Conservation (phyloP, 2,329 filamentous ascomycete genomes). For the Calonectria pauciramosa region DNA sequence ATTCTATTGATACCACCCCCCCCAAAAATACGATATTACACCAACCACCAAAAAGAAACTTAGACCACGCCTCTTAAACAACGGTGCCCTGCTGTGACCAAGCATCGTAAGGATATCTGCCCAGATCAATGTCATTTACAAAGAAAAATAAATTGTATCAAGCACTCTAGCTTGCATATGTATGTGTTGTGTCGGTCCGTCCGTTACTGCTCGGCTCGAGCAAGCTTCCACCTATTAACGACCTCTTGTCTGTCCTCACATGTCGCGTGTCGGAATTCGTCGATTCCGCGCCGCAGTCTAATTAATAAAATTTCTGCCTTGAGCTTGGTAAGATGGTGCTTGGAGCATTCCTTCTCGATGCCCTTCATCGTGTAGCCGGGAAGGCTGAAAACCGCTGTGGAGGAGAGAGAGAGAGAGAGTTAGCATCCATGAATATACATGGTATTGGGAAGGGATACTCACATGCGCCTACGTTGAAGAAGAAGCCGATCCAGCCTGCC, state of each 20-base stretch:
- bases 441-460: neutral
- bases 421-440: neutral
- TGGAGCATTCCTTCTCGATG: constrained; percentile 62
- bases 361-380: constrained; percentile 67
- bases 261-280: constrained; percentile 43
- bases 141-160: neutral
- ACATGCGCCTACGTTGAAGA: constrained; percentile 59
- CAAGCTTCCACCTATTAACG: constrained; percentile 29
- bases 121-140: neutral
- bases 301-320: constrained; percentile 52
- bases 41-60: neutral
- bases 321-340: constrained; percentile 48
- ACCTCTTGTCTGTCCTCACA: constrained; percentile 19
- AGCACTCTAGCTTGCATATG: neutral
- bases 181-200: neutral
- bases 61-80: neutral
- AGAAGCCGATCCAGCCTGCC: constrained; percentile 59
- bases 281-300: constrained; percentile 47
- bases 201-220: neutral
- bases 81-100: neutral
- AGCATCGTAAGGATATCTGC: neutral
- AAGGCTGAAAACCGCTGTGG: constrained; percentile 56
- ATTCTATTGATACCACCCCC: neutral
- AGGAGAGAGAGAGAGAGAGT: no score
- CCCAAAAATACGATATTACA: neutral